Conservation (phyloP, 2,329 filamentous ascomycete genomes). For the Xylaria hypoxylon region DNA sequence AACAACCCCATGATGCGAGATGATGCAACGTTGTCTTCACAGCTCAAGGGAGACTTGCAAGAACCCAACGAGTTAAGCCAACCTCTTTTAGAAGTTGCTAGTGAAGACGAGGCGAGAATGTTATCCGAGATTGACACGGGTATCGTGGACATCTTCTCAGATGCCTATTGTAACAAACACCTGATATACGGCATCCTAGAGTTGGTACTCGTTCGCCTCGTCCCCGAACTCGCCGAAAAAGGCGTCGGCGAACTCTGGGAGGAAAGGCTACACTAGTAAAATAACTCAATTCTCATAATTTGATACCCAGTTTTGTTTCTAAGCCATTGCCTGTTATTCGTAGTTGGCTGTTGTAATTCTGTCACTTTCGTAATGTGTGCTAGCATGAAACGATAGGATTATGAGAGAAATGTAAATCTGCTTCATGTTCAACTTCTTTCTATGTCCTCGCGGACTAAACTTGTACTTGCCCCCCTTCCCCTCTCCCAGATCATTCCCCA, state of each 20-base stretch:
- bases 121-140: slow-evolving; percentile 70
- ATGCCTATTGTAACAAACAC: slow-evolving; percentile 93
- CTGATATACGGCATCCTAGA: slow-evolving; percentile 86
- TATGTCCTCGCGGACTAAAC: slow-evolving; percentile 24
- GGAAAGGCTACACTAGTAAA: slow-evolving; percentile 67
- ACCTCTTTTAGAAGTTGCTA: slow-evolving; percentile 31
- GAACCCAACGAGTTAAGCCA: slow-evolving; percentile 40
- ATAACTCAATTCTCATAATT: slow-evolving; percentile 19
- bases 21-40: slow-evolving; percentile 48
- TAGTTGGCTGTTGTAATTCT: not conserved
- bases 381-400: not conserved
- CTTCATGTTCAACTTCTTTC: slow-evolving; percentile 18
- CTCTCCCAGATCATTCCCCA: not conserved
- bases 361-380: not conserved
- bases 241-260: slow-evolving; percentile 78
- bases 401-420: not conserved
- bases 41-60: slow-evolving; percentile 41
- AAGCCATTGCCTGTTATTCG: not conserved
- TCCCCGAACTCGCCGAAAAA: slow-evolving; percentile 84
- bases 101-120: slow-evolving; percentile 60
- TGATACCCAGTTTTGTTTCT: slow-evolving; percentile 20
- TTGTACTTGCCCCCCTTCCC: not conserved
- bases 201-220: slow-evolving; percentile 79
- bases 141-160: slow-evolving; percentile 79
- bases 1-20: slow-evolving; percentile 43